phyloP scores from a whole-genome alignment of 2,329 filamentous ascomycete genomes.

The Penicillium sp. region DNA sequence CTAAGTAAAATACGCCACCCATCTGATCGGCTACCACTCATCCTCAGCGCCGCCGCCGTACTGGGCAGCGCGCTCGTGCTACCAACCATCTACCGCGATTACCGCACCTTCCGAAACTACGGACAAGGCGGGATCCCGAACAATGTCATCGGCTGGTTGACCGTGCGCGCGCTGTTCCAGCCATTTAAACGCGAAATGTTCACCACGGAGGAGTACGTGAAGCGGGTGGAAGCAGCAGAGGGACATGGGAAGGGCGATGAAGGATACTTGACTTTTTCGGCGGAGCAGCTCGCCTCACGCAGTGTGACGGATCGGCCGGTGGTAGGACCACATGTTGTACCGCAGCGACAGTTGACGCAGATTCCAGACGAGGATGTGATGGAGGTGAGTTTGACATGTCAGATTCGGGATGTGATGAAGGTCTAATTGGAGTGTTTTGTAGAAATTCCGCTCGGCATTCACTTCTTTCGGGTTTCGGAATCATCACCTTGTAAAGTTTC shows the following conservation, averaged over 20 bases:
- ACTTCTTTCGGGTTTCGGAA: conserved; percentile 23
- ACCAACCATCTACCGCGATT: conserved; percentile 31
- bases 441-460: conserved; percentile 27
- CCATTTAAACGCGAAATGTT: conserved; percentile 28
- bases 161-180: conserved; percentile 21
- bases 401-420: too few species aligned
- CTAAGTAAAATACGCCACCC: conserved; percentile 7
- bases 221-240: conserved; percentile 21
- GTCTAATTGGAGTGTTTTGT: neutral
- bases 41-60: conserved; percentile 14
- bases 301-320: conserved; percentile 17
- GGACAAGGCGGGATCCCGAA: conserved; percentile 36
- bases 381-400: conserved; percentile 18
- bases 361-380: conserved; percentile 20
- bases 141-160: conserved; percentile 36
- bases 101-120: conserved; percentile 34
- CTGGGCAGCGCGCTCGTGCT: conserved; percentile 18
- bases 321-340: conserved; percentile 28
- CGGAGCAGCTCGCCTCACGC: conserved; percentile 15
- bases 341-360: conserved; percentile 30
- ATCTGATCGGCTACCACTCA: conserved; percentile 12
- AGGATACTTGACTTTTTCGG: conserved; percentile 16
- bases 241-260: conserved; percentile 21
- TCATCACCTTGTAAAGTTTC: conserved; percentile 26
- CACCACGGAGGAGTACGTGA: conserved; percentile 26